phyloP scores from a whole-genome alignment of 768 basidiomycete genomes.

The Crucibulum laeve region DNA sequence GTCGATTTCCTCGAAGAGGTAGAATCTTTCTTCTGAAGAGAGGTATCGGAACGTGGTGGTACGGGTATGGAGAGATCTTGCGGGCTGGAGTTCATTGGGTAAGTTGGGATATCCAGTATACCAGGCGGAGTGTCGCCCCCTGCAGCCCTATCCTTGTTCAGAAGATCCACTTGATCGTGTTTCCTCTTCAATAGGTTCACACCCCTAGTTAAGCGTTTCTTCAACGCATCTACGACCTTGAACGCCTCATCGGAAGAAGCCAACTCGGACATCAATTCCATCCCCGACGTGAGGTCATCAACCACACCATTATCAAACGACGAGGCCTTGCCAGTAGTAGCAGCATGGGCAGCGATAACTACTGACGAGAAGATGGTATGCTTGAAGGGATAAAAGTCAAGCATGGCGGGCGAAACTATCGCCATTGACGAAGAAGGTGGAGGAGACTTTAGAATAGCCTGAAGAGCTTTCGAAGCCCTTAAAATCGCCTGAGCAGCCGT shows the following conservation, averaged over 20 bases:
- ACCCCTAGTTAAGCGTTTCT: slow-evolving; percentile 15
- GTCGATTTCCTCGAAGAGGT: slow-evolving; percentile 11
- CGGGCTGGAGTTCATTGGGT: background rate
- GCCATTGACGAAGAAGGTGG: no score
- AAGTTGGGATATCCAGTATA: background rate
- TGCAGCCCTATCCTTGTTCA: background rate
- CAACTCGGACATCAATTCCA: slow-evolving; percentile 18
- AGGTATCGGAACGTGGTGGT: background rate
- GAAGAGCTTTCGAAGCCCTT: no score
- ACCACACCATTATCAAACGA: slow-evolving; percentile 29
- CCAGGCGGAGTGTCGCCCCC: background rate
- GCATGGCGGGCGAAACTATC: no score
- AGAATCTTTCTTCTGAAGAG: background rate
- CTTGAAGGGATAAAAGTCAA: no score
- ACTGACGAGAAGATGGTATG: no score
- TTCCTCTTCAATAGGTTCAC: slow-evolving; percentile 25
- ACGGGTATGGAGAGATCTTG: background rate
- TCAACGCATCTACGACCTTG: slow-evolving; percentile 18
- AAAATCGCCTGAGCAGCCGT: slow-evolving; percentile 5
- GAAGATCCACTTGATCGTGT: slow-evolving; percentile 13
- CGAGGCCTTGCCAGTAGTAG: no score
- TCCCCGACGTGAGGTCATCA: slow-evolving; percentile 19
- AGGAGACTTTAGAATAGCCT: no score
- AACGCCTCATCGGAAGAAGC: slow-evolving; percentile 9
- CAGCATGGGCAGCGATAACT: no score